Percentiles rank a stretch among this genome's conserved stretches.
Conservation (phyloP, 257 asterid genomes). For the Solanum habrochaites region DNA sequence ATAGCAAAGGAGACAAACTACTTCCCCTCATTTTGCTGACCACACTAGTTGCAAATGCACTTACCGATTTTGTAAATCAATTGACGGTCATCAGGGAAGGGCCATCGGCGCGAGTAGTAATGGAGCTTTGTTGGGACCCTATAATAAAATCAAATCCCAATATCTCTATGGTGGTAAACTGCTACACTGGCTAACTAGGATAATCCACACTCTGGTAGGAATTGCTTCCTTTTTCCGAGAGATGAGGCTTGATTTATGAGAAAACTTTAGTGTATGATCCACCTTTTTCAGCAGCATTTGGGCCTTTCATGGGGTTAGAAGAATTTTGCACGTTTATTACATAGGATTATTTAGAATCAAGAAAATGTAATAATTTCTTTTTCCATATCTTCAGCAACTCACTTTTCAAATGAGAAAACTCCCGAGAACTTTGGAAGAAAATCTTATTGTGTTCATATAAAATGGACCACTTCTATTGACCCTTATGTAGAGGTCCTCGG, state of each 20-base stretch:
- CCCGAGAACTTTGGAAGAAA: neutral
- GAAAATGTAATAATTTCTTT: neutral
- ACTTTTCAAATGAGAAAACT: neutral
- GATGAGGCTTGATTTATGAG: neutral
- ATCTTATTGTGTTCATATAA: constrained; percentile 41
- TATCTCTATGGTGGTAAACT: neutral
- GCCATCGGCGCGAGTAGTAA: neutral
- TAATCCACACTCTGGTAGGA: neutral
- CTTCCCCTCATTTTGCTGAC: neutral
- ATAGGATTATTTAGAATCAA: neutral
- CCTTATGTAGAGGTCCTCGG: constrained; percentile 24
- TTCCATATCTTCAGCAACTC: neutral
- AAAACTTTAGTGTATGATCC: neutral
- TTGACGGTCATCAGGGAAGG: neutral
- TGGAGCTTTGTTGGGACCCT: neutral
- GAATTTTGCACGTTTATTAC: neutral
- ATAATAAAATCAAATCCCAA: neutral
- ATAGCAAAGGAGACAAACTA: neutral
- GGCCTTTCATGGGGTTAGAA: neutral
- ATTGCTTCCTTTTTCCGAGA: neutral
- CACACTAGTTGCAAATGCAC: neutral
- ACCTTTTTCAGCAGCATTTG: neutral
- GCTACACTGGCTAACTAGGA: neutral
- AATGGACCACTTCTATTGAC: constrained; percentile 66
- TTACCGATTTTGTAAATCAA: neutral